A percentile compares a stretch with the other conserved stretches of the same genome.
Conservation (phyloP, 352 stramenopile species). For the Phytopythium chamaehyphon region DNA sequence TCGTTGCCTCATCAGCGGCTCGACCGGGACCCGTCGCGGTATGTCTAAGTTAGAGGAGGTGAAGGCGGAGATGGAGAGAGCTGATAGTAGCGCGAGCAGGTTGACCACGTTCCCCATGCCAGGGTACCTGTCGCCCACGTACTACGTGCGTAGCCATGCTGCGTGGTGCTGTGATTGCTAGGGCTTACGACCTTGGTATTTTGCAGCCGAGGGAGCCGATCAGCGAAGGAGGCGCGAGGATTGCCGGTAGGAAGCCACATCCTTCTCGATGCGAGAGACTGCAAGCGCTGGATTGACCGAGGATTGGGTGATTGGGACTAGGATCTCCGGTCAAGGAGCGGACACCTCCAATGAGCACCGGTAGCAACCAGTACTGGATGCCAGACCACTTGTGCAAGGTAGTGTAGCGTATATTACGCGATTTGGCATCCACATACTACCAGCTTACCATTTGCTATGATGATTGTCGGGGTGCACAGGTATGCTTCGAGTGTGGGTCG, state of each 20-base stretch:
- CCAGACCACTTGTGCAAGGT: slow-evolving; percentile 83
- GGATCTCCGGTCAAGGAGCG: slow-evolving; percentile 21
- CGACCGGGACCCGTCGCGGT: slow-evolving; percentile 53
- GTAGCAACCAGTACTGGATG: slow-evolving; percentile 80
- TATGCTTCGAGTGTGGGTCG: slow-evolving; percentile 79
- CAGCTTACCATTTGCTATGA: neutral
- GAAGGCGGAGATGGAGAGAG: neutral
- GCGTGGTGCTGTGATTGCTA: neutral
- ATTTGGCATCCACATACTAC: too few species aligned
- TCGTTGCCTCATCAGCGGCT: slow-evolving; percentile 42
- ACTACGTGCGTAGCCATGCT: slow-evolving; percentile 23
- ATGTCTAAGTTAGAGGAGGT: neutral
- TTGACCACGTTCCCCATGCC: slow-evolving; percentile 70
- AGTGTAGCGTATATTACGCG: too few species aligned
- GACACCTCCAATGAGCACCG: slow-evolving; percentile 29
- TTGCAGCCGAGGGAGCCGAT: slow-evolving; percentile 16
- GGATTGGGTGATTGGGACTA: slow-evolving; percentile 1
- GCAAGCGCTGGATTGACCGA: too few species aligned
- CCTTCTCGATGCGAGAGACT: too few species aligned
- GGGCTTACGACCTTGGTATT: neutral
- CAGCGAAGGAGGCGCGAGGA: slow-evolving; percentile 4
- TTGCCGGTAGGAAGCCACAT: neutral
- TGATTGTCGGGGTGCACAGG: slow-evolving; percentile 23
- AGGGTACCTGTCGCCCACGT: slow-evolving; percentile 43
- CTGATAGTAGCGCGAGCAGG: slow-evolving; percentile 12